Evolutionary conservation across 176 grass and related monocot genomes (phyloP).

Genomic region (Phoenix dactylifera): DNA sequence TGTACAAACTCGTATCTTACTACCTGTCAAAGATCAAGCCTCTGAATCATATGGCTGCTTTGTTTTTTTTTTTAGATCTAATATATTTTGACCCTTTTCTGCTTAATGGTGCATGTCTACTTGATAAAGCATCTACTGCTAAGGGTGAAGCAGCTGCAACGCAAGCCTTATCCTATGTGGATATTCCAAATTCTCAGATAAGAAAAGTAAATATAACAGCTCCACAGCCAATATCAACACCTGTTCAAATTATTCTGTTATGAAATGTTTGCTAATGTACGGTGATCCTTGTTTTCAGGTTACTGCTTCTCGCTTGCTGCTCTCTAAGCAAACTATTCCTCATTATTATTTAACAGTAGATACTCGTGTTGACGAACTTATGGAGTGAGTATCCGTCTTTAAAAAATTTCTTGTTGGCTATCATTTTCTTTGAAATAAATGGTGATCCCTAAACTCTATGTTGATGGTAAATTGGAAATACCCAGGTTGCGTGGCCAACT

Average conservation of each 20-base stretch:
- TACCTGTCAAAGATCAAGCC: too few relatives aligned
- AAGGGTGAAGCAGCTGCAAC: slow-evolving; percentile 51
- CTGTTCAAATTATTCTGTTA: too few relatives aligned
- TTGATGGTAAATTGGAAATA: slow-evolving; percentile 13
- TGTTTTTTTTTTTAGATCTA: not conserved
- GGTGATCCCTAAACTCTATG: slow-evolving; percentile 2
- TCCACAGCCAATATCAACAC: too few relatives aligned
- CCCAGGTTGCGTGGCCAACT: slow-evolving; percentile 62
- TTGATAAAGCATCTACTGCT: slow-evolving; percentile 41
- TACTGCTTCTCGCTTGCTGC: slow-evolving; percentile 65
- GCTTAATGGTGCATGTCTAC: not conserved
- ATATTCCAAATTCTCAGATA: slow-evolving; percentile 83
- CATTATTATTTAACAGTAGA: slow-evolving; percentile 96
- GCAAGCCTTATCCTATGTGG: slow-evolving; percentile 48
- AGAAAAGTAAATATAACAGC: slow-evolving; percentile 50
- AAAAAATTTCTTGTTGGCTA: too few relatives aligned
- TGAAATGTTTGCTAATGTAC: not conserved
- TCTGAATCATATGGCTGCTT: too few relatives aligned
- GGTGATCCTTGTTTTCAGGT: slow-evolving; percentile 24
- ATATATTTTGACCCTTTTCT: not conserved
- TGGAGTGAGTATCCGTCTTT: slow-evolving; percentile 45
- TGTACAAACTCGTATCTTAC: too few relatives aligned
- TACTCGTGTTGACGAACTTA: slow-evolving; percentile 67
- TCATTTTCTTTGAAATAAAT: not conserved
- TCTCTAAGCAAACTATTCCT: slow-evolving; percentile 86